Conservation (phyloP, 768 basidiomycete species). For the Suillus clintonianus region DNA sequence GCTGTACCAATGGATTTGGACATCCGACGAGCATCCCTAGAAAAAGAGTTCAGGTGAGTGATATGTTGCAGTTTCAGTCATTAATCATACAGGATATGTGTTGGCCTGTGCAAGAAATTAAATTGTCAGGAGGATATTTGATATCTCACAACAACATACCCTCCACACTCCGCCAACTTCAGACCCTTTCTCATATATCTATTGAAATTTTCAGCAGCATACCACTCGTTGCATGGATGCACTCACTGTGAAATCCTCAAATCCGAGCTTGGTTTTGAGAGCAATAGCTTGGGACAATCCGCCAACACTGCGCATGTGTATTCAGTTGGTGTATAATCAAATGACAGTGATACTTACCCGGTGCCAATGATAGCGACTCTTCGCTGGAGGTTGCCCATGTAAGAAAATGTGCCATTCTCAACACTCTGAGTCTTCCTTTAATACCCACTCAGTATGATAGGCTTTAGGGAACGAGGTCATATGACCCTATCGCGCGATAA, state of each 20-base stretch:
- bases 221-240: background rate
- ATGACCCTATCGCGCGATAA: background rate
- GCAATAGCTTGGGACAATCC: conserved; percentile 46
- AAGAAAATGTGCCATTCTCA: background rate
- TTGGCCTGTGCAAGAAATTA: conserved; percentile 24
- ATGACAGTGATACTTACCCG: conserved; percentile 12
- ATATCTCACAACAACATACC: conserved; percentile 32
- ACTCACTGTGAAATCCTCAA: conserved; percentile 43
- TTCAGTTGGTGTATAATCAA: background rate
- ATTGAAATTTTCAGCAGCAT: background rate
- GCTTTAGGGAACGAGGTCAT: background rate
- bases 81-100: conserved; percentile 21
- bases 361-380: conserved; percentile 25
- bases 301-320: conserved; percentile 33
- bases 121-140: background rate
- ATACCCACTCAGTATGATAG: background rate
- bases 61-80: background rate
- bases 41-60: background rate
- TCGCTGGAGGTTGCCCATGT: conserved; percentile 1
- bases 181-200: conserved; percentile 49
- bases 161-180: conserved; percentile 56
- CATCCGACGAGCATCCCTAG: conserved; percentile 48
- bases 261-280: conserved; percentile 38
- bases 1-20: conserved; percentile 44
- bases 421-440: background rate